These are phyloP conservation scores for Plantago coronopus DNA, from an alignment of 305 asterid species.

Conservation along the genomic window DNA sequence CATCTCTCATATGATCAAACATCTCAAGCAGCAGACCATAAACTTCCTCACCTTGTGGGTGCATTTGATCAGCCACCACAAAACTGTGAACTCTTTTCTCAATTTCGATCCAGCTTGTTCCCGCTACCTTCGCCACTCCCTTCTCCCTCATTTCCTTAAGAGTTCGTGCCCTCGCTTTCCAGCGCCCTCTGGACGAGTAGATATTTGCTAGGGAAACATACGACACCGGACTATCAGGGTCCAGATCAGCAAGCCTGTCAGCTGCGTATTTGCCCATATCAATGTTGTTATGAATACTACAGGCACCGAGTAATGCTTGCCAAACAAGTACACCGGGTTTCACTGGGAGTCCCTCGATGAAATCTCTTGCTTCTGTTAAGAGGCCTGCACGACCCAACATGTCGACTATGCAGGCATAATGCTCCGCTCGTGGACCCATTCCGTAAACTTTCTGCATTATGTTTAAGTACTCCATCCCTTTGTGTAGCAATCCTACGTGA, in stretches of 20 bases:
- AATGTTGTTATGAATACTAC: conserved; percentile 48
- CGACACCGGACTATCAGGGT: conserved; percentile 55
- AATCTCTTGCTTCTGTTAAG: conserved; percentile 57
- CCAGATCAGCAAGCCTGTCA: conserved; percentile 41
- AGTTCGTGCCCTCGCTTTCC: conserved; percentile 69
- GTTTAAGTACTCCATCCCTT: conserved; percentile 67
- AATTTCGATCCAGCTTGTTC: conserved; percentile 75
- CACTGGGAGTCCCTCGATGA: conserved; percentile 49
- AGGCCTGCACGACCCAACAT: conserved; percentile 86
- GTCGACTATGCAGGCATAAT: conserved; percentile 74
- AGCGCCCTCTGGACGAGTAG: conserved; percentile 55
- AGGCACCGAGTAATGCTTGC: conserved; percentile 87
- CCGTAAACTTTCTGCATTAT: conserved; percentile 49
- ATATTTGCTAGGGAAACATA: conserved; percentile 72
- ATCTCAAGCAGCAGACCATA: conserved; percentile 32
- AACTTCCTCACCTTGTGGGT: conserved; percentile 40
- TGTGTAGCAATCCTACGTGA: conserved; percentile 60
- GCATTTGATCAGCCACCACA: conserved; percentile 69
- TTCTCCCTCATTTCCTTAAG: conserved; percentile 67
- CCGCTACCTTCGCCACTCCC: conserved; percentile 56
- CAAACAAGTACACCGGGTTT: conserved; percentile 59
- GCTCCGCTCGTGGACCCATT: conserved; percentile 73
- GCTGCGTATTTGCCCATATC: conserved; percentile 71
- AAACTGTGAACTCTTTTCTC: conserved; percentile 56
- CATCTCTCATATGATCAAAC: conserved; percentile 63